Base-by-base conservation (phyloP, 2,329 filamentous ascomycete genomes). In the Monilinia fructigena region DNA sequence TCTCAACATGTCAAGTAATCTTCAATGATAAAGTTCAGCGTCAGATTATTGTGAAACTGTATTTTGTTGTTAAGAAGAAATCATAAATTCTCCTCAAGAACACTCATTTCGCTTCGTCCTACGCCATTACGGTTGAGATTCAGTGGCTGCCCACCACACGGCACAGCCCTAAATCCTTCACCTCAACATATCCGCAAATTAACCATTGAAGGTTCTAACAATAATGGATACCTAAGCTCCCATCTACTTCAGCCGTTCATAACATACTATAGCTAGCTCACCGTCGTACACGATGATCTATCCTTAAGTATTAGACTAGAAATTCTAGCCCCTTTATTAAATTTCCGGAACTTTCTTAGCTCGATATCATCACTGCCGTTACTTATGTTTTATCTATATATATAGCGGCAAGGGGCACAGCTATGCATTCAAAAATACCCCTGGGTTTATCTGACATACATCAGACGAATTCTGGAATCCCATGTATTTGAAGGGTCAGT, bases 351-450 rank as follows among this genome's bases (percentile, higher is more conserved):
- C 10, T 47, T 35, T 26, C 16, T 35, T 28, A 54, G 52, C 55
- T 16, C 35, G 40, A 14, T 11, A 56, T 40, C 14, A 3, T 38
- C 35, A 35, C 26, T 5, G 20, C 40, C 18, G 20, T 35, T 18
- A 47, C 45, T 48, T 35, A 18, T n/a, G 5, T 48, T 35, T 8
- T 3, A 5, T 26, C 11, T 50, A 28, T 60, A 50, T 50, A 28
- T 60, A 50, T 38, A 60, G 58, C 58, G 58, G 45, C 58, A 35
- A 38, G 58, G 20, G 58, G n/a, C 28, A 60, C 58, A 23, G 28
- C 7, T 20, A n/a, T 16, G 20, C 14, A 11, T 47, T 18, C 12
- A 18, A 35, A 50, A 60, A 48, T 35, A 26, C 56, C 42, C 56
- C 56, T 50, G 58, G 45, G 28, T 26, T 4, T 12, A 28, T 48